A percentile compares a stretch with the other conserved stretches of the same genome.
Conservation (phyloP, 1,139 yeast genomes). For the Nakaseomyces nivariensis region DNA sequence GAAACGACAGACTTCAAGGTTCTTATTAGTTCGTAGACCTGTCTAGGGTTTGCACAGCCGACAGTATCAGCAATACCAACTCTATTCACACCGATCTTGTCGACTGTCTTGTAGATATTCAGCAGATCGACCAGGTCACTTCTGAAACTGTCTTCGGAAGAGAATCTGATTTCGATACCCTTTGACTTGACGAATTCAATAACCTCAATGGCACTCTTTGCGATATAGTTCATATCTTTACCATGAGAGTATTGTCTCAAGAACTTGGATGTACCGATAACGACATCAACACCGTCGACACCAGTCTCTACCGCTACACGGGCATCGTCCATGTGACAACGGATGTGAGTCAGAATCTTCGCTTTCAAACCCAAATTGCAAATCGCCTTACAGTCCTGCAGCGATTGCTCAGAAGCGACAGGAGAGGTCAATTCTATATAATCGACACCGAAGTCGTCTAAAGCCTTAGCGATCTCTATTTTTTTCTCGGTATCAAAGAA, state of each 20-base stretch:
- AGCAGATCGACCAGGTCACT: constrained; percentile 91
- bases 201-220: constrained; percentile 92
- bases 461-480: constrained; percentile 94
- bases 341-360: constrained; percentile 80
- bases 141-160: constrained; percentile 96
- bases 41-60: constrained; percentile 98
- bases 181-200: constrained; percentile 95
- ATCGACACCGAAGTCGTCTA: constrained; percentile 96
- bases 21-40: constrained; percentile 91
- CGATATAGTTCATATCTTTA: constrained; percentile 97
- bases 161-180: constrained; percentile 93
- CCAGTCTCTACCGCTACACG: constrained; percentile 95
- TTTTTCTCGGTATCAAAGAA: constrained; percentile 91
- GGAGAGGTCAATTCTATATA: constrained; percentile 97
- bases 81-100: constrained; percentile 95
- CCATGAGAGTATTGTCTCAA: constrained; percentile 94
- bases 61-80: constrained; percentile 99
- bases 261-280: constrained; percentile 94
- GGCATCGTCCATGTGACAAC: constrained; percentile 99
- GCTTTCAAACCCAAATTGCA: constrained; percentile 95
- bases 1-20: constrained; percentile 88
- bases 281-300: constrained; percentile 98
- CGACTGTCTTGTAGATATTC: constrained; percentile 93
- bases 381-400: constrained; percentile 92
- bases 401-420: constrained; percentile 91